Conservation (phyloP, 306 rosid genomes). For the Cucurbita moschata region DNA sequence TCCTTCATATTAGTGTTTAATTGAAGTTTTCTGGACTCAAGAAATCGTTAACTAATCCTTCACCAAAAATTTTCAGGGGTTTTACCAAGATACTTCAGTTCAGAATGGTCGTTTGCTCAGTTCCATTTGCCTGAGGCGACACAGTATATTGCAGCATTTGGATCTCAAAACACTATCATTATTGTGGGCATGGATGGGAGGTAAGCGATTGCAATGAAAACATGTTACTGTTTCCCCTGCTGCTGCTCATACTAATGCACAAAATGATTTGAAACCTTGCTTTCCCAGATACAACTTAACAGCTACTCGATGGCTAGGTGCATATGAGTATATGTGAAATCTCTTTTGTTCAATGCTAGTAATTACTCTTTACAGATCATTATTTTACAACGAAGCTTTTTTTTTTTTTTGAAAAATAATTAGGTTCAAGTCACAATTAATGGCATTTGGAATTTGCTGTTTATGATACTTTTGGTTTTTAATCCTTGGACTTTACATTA, state of each 20-base stretch:
- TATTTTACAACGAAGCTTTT: background rate
- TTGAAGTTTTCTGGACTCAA: background rate
- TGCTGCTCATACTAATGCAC: background rate
- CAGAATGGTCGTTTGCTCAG: conserved; percentile 95
- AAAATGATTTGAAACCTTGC: background rate
- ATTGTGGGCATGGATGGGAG: conserved; percentile 85
- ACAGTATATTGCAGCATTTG: conserved; percentile 70
- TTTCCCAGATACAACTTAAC: background rate
- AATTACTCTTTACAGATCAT: background rate
- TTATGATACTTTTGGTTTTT: background rate
- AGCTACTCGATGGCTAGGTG: background rate
- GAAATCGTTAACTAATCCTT: background rate
- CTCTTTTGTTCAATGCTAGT: background rate
- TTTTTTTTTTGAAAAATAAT: too few relatives aligned
- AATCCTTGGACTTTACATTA: background rate
- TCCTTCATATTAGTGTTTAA: background rate
- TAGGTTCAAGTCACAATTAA: too few relatives aligned
- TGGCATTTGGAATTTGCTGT: background rate
- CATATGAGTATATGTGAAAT: background rate
- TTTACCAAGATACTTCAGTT: conserved; percentile 92
- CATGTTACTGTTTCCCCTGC: background rate
- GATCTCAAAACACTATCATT: conserved; percentile 55
- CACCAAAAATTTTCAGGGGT: conserved; percentile 33
- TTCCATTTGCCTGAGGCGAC: conserved; percentile 67
- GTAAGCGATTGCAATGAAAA: conserved; percentile 18